Percentiles rank a stretch among this genome's conserved stretches.
These are phyloP conservation scores for Begonia peltatifolia DNA, from an alignment of 306 rosid genomes.

Conservation along the genomic window DNA sequence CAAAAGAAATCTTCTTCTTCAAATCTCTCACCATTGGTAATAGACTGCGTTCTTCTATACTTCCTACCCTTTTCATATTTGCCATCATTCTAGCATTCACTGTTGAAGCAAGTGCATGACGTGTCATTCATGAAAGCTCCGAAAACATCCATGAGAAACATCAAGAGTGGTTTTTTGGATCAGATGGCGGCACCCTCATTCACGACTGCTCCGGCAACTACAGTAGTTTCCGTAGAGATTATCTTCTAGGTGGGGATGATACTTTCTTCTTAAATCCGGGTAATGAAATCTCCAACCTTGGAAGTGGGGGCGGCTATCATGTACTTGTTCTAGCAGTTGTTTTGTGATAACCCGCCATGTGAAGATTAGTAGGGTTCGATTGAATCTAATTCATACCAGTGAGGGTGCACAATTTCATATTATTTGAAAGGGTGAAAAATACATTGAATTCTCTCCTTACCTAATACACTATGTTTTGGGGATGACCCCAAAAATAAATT, in stretches of 20 bases:
- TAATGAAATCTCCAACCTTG: conserved; percentile 47
- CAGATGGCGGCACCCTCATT: no score
- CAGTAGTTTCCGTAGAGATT: conserved; percentile 11
- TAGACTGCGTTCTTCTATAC: conserved; percentile 13
- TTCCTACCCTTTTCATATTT: conserved; percentile 20
- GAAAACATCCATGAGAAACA: conserved; percentile 30
- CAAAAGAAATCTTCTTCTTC: conserved; percentile 6
- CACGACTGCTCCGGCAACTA: no score
- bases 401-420: no score
- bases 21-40: conserved; percentile 13
- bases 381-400: no score
- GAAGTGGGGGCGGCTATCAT: neutral
- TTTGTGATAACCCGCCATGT: no score
- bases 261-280: conserved; percentile 62
- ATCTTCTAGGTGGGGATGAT: conserved; percentile 65
- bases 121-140: conserved; percentile 9
- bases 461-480: no score
- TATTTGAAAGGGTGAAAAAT: no score
- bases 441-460: no score
- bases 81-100: conserved; percentile 23
- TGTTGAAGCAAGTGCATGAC: conserved; percentile 26
- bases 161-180: conserved; percentile 39
- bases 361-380: no score
- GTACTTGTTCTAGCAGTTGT: no score
- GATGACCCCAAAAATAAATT: no score